Conservation (phyloP, 768 basidiomycete species). For the Boletus sensibilis region DNA sequence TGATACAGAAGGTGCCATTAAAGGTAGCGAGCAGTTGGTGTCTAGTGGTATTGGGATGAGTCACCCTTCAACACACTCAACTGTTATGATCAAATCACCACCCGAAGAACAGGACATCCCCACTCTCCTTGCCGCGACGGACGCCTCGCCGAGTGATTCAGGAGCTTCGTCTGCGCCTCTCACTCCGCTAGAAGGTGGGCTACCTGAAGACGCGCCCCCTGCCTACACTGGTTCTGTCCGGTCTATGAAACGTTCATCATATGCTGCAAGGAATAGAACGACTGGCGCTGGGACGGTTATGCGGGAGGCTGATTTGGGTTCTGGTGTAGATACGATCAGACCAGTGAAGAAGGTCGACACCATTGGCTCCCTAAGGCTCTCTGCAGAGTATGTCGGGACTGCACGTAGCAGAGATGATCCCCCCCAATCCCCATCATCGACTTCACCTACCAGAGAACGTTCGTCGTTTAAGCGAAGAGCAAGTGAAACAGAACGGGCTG, state of each 20-base stretch:
- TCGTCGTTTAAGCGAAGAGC: constrained; percentile 46
- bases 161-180: constrained; percentile 36
- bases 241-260: constrained; percentile 67
- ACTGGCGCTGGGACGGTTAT: constrained; percentile 70
- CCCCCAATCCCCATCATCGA: constrained; percentile 38
- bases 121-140: constrained; percentile 37
- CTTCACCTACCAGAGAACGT: constrained; percentile 44
- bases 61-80: constrained; percentile 61
- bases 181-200: constrained; percentile 33
- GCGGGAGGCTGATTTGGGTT: constrained; percentile 81
- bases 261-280: constrained; percentile 66
- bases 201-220: constrained; percentile 61
- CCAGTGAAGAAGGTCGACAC: constrained; percentile 92
- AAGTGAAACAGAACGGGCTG: constrained; percentile 65
- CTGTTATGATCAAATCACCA: constrained; percentile 59
- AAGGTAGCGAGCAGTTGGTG: constrained; percentile 55
- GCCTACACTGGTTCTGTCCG: constrained; percentile 72
- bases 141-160: constrained; percentile 43
- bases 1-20: constrained; percentile 62
- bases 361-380: constrained; percentile 68
- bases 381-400: constrained; percentile 80
- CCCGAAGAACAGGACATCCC: constrained; percentile 44
- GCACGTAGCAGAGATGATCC: constrained; percentile 55
- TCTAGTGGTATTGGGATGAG: constrained; percentile 48
- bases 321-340: constrained; percentile 85